Evolutionary conservation across 192 early-diverging fungal species (phyloP).

Genomic region (Coemansia sp.): DNA sequence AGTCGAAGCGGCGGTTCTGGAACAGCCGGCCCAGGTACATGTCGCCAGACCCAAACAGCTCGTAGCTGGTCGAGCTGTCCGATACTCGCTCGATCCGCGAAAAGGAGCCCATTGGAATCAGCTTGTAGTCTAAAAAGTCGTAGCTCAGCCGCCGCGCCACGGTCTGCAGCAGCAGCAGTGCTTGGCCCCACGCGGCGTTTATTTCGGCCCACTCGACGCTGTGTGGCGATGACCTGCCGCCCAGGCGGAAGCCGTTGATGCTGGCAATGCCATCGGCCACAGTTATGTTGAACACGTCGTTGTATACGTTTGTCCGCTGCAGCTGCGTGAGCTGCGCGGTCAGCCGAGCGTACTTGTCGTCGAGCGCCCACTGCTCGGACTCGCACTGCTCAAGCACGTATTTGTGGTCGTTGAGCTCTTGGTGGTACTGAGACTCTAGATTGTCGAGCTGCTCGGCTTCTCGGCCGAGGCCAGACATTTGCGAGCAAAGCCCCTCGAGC

Average conservation of each 20-base stretch:
- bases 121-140: conserved; percentile 79
- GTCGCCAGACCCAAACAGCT: conserved; percentile 90
- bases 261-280: conserved; percentile 87
- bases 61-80: conserved; percentile 68
- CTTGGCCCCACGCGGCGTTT: conserved; percentile 95
- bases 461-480: conserved; percentile 54
- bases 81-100: conserved; percentile 86
- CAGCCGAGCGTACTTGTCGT: conserved; percentile 78
- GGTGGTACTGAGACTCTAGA: conserved; percentile 56
- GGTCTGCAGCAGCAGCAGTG: conserved; percentile 82
- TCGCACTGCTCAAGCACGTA: conserved; percentile 64
- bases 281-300: conserved; percentile 91
- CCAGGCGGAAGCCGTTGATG: conserved; percentile 94
- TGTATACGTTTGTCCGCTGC: conserved; percentile 93
- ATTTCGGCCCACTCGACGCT: conserved; percentile 96
- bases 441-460: conserved; percentile 57
- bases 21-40: conserved; percentile 76
- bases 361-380: conserved; percentile 78
- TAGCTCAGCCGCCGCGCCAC: conserved; percentile 85
- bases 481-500: conserved; percentile 34
- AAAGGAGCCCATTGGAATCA: conserved; percentile 92
- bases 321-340: conserved; percentile 78
- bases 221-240: conserved; percentile 70
- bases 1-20: conserved; percentile 84
- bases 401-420: conserved; percentile 77